Percentiles rank a stretch among this genome's conserved stretches.
These are phyloP conservation scores for Rhizopogon vinicolor DNA, from an alignment of 768 basidiomycete genomes.

Conservation along the genomic window DNA sequence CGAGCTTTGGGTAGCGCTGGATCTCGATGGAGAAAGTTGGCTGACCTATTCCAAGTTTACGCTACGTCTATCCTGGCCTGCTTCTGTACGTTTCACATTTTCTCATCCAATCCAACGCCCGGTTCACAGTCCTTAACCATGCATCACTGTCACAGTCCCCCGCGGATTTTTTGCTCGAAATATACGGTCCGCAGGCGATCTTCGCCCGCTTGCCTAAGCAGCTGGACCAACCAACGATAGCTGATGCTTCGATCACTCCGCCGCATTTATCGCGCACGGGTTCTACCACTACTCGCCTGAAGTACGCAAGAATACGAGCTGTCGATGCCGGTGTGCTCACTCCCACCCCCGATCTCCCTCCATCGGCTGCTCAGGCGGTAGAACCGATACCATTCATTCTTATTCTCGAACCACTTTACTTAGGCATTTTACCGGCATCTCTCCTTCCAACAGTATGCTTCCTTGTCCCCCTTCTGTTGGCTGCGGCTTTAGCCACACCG, in stretches of 20 bases:
- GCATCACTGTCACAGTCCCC: slow-evolving; percentile 31
- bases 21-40: slow-evolving; percentile 40
- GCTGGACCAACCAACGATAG: slow-evolving; percentile 3
- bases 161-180: slow-evolving; percentile 36
- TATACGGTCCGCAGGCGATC: slow-evolving; percentile 33
- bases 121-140: background rate
- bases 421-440: slow-evolving; percentile 56
- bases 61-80: slow-evolving; percentile 52
- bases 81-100: slow-evolving; percentile 37
- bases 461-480: slow-evolving; percentile 23
- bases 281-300: slow-evolving; percentile 29
- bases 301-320: slow-evolving; percentile 55
- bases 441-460: slow-evolving; percentile 31
- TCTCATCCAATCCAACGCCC: background rate
- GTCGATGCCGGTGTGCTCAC: slow-evolving; percentile 49
- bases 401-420: slow-evolving; percentile 52
- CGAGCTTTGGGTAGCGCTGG: slow-evolving; percentile 44
- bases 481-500: slow-evolving; percentile 16
- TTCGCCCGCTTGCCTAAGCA: slow-evolving; percentile 9
- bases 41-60: slow-evolving; percentile 40
- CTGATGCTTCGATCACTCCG: background rate
- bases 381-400: slow-evolving; percentile 46
- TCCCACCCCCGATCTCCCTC: slow-evolving; percentile 23
- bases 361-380: slow-evolving; percentile 9
- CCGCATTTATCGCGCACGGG: background rate